Percentiles rank a stretch among this genome's conserved stretches.
phyloP scores from a whole-genome alignment of 1,139 yeast genomes.

The Starmera stellimalicola region DNA sequence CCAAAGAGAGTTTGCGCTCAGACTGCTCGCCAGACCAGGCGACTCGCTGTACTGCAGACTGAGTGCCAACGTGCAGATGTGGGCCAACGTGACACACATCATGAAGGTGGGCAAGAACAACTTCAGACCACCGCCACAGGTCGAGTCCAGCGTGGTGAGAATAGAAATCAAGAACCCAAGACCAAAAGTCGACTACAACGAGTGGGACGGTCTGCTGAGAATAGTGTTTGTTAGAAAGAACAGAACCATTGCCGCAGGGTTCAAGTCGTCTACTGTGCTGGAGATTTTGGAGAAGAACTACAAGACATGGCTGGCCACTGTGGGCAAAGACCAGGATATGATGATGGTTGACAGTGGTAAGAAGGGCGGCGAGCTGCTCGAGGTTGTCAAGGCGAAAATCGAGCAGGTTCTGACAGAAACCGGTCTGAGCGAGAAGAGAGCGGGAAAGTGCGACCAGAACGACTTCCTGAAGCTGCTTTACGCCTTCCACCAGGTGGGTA shows the following conservation, averaged over 20 bases:
- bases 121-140: constrained; percentile 98
- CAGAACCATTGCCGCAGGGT: constrained; percentile 88
- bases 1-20: constrained; percentile 92
- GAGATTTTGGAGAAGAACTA: constrained; percentile 84
- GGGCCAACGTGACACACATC: constrained; percentile 97
- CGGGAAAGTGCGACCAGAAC: constrained; percentile 91
- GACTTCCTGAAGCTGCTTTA: constrained; percentile 81
- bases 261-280: constrained; percentile 74
- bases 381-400: constrained; percentile 46
- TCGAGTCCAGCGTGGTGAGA: constrained; percentile 91
- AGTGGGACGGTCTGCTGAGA: constrained; percentile 94
- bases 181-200: constrained; percentile 84
- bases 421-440: constrained; percentile 75
- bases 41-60: constrained; percentile 85
- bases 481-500: constrained; percentile 95
- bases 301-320: constrained; percentile 63
- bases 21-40: constrained; percentile 92
- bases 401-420: constrained; percentile 66
- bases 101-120: constrained; percentile 98
- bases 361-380: constrained; percentile 37
- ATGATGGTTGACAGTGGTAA: constrained; percentile 22
- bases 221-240: constrained; percentile 90
- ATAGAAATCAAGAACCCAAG: constrained; percentile 87
- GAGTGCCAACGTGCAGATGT: constrained; percentile 96
- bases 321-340: constrained; percentile 26